A percentile compares a stretch with the other conserved stretches of the same genome.
Conservation (phyloP, 371 early-diverging fungal species). For the Batkoa obscura region DNA sequence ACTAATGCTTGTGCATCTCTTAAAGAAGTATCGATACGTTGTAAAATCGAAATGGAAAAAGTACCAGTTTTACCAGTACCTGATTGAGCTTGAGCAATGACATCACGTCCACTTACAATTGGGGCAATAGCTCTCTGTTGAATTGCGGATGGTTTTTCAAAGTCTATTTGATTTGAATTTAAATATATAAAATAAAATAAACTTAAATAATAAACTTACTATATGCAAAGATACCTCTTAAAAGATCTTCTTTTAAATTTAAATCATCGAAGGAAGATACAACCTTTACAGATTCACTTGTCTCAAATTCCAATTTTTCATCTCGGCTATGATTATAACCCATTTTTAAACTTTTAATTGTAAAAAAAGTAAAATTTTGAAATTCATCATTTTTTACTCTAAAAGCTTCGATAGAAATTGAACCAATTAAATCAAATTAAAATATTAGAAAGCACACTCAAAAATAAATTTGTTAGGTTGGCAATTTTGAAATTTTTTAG, state of each 20-base stretch:
- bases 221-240: constrained; percentile 95
- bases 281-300: constrained; percentile 41
- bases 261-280: constrained; percentile 85
- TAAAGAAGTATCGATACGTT: constrained; percentile 67
- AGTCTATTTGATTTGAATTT: constrained; percentile 18
- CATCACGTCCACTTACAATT: constrained; percentile 83
- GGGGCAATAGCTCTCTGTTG: constrained; percentile 96
- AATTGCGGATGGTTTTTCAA: constrained; percentile 90
- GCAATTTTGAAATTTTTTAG: too few relatives aligned
- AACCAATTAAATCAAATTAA: too few relatives aligned
- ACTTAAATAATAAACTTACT: constrained; percentile 17
- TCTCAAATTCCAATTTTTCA: constrained; percentile 40
- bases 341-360: constrained; percentile 1
- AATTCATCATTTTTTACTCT: neutral
- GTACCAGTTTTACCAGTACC: constrained; percentile 99
- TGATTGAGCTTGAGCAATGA: constrained; percentile 98
- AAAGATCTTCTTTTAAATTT: constrained; percentile 79
- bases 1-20: constrained; percentile 93
- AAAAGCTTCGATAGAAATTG: too few relatives aligned
- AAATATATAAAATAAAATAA: neutral
- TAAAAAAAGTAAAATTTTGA: neutral
- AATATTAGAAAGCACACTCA: too few relatives aligned
- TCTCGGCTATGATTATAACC: constrained; percentile 17
- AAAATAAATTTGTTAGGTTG: too few relatives aligned
- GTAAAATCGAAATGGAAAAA: constrained; percentile 94